phyloP scores from a whole-genome alignment of 176 grass and related monocot species.

The Triticum aestivum region DNA sequence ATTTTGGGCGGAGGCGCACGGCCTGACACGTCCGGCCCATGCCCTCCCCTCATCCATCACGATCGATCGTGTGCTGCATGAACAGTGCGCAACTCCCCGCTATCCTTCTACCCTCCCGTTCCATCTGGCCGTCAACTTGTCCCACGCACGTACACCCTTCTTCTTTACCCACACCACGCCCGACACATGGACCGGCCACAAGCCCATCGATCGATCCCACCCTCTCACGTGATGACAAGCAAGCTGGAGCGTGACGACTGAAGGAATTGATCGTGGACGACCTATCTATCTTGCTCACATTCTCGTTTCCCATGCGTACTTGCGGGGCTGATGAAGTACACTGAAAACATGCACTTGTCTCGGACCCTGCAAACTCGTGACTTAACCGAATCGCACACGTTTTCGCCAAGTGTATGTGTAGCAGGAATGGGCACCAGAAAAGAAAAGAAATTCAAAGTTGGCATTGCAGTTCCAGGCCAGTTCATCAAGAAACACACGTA shows the following conservation, averaged over 20 bases:
- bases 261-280: background rate
- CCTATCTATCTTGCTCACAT: background rate
- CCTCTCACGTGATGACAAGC: background rate
- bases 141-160: background rate
- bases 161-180: background rate
- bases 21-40: background rate
- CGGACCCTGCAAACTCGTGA: background rate
- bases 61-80: background rate
- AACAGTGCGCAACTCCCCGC: constrained; percentile 22
- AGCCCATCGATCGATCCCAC: background rate
- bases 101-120: background rate
- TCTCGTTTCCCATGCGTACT: background rate
- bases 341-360: background rate
- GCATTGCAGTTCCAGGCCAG: too few relatives aligned
- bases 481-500: too few relatives aligned
- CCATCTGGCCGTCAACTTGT: background rate
- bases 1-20: constrained; percentile 26
- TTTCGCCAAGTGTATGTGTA: too few relatives aligned
- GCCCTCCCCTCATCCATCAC: background rate
- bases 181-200: background rate
- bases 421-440: too few relatives aligned
- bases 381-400: too few relatives aligned
- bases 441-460: too few relatives aligned
- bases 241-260: background rate
- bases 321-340: background rate